These are phyloP conservation scores for Pleurozium schreberi DNA, from an alignment of 225 moss, liverwort and hornwort genomes.

Conservation along the genomic window DNA sequence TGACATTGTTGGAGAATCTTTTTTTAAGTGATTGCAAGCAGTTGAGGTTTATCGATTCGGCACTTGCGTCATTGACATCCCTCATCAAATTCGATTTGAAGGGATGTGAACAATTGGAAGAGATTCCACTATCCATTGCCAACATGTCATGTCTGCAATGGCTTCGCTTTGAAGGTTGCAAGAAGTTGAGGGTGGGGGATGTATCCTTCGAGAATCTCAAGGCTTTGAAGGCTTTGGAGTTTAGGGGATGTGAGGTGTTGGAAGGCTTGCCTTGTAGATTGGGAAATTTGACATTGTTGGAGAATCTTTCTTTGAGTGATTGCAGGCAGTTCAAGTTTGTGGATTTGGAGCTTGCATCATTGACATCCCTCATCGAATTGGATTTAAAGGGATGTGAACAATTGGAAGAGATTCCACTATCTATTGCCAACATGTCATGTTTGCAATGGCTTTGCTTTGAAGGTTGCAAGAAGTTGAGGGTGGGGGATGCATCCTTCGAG, in stretches of 20 bases:
- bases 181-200: too few relatives aligned
- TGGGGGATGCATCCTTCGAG: too few relatives aligned
- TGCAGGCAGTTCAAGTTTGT: rapidly evolving
- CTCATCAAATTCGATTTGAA: too few relatives aligned
- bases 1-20: too few relatives aligned
- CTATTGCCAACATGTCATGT: not conserved
- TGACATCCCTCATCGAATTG: not conserved
- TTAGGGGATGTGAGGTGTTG: not conserved
- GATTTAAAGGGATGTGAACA: not conserved
- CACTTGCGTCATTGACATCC: too few relatives aligned
- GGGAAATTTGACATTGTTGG: rapidly evolving
- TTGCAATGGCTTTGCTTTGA: not conserved
- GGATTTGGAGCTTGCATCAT: rapidly evolving
- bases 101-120: too few relatives aligned
- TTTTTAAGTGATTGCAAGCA: too few relatives aligned
- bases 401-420: not conserved
- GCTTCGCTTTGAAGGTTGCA: too few relatives aligned
- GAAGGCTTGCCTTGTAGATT: rapidly evolving
- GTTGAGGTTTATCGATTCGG: too few relatives aligned
- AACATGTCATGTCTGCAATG: too few relatives aligned
- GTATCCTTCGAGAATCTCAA: not conserved
- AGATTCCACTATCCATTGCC: too few relatives aligned
- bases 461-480: too few relatives aligned
- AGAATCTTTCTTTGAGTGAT: not conserved
- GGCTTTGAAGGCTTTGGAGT: rapidly evolving